A percentile compares a stretch with the other conserved stretches of the same genome.
These are phyloP conservation scores for Arctium minus DNA, from an alignment of 129 eudicot species.

Conservation along the genomic window DNA sequence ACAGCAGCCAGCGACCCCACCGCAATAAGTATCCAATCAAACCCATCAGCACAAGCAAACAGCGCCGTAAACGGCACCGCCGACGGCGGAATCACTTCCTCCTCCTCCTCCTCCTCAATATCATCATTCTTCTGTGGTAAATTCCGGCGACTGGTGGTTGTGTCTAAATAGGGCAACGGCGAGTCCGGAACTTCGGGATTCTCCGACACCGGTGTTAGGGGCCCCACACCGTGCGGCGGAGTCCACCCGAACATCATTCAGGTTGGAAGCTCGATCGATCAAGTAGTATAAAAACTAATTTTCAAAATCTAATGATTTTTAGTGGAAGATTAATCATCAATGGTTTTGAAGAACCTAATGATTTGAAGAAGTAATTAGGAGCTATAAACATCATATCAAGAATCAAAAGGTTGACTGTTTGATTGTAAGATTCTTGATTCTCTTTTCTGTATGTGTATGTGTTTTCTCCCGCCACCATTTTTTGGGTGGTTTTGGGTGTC, in stretches of 20 bases:
- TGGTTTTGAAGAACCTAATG: neutral
- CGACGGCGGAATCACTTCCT: constrained; percentile 42
- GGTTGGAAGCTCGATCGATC: constrained; percentile 1
- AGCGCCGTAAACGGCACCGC: constrained; percentile 56
- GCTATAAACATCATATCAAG: constrained; percentile 13
- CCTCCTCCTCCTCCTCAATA: constrained; percentile 23
- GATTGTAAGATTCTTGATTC: constrained; percentile 25
- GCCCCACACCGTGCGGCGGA: constrained; percentile 45
- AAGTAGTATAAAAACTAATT: neutral
- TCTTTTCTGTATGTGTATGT: constrained; percentile 8
- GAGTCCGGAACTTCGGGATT: constrained; percentile 63
- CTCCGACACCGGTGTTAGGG: constrained; percentile 65
- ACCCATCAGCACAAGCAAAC: constrained; percentile 49
- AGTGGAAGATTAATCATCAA: constrained; percentile 6
- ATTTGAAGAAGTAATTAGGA: constrained; percentile 1
- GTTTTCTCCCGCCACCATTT: constrained; percentile 27
- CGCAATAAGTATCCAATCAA: constrained; percentile 47
- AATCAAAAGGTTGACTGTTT: constrained; percentile 25
- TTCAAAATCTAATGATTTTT: neutral
- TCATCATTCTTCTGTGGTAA: constrained; percentile 16
- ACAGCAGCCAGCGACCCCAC: constrained; percentile 49
- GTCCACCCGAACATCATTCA: constrained; percentile 52
- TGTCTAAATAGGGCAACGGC: constrained; percentile 35
- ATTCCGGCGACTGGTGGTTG: constrained; percentile 29
- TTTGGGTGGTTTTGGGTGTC: constrained; percentile 4